Evolutionary conservation across 495 filamentous ascomycete genomes (phyloP), one percentile per base, ranked within the genome.

Genomic region (Neurospora discreta): DNA sequence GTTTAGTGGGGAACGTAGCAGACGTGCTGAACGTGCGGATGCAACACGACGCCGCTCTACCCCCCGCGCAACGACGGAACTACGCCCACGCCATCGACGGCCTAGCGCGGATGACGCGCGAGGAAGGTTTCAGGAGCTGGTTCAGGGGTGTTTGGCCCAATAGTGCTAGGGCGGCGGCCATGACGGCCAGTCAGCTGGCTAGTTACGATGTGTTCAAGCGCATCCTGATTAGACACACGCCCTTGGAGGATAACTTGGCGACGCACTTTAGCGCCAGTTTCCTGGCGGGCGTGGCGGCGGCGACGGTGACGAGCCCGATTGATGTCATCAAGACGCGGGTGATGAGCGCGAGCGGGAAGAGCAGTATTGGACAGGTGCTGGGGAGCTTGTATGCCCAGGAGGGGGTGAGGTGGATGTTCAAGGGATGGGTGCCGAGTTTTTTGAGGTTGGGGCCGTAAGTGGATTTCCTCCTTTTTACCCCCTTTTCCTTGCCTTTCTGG

Each of bases 1-100:
- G 95, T 33, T 79, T 97, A 9, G 91, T 92, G 13, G 95, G 95
- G 71, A 98, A 98, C 81, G 92, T 93, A 0, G 95, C 95, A 71
- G 95, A 99, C 78, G 92, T 99, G 13, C 86, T 98, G 71, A 99
- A 99, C 82, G 95, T 99, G 52, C 93, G 95, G 74, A 99, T 99
- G 95, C 95, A 99, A 81, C 90, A 95, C 83, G 95, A 98, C 79
- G 90, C 92, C 15, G 89, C 94, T 0, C 87, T 97, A 5, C 92
- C 94, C 0, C 76, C 82, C 3, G 84, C 84, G 2, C 83, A 95
- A 74, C 90, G 93, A 4, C 89, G 94, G 30, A 94, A 97, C 82
- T 99, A 99, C 85, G 88, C 88, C 69, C 85, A 98, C 77, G 96
- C 94, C 4, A 78, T 97, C 38, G 91, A 99, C 77, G 95, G 95